Evolutionary conservation across 1,139 yeast genomes (phyloP).

Genomic region (Groenewaldozyma sp.): DNA sequence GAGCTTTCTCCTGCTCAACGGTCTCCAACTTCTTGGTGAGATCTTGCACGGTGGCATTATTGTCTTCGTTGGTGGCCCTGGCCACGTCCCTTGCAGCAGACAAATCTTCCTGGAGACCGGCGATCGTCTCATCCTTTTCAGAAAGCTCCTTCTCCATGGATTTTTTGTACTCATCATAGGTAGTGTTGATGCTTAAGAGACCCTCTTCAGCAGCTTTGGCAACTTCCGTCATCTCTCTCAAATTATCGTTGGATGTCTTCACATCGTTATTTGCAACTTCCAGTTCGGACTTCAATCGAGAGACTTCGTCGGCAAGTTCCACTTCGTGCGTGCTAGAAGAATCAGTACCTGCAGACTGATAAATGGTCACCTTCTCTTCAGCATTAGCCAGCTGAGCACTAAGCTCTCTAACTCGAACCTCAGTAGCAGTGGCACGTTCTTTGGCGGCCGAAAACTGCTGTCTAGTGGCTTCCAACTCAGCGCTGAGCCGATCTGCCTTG

Average conservation of each 20-base stretch:
- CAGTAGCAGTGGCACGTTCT: slow-evolving; percentile 30
- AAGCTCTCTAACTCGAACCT: slow-evolving; percentile 26
- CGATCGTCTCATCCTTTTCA: slow-evolving; percentile 34
- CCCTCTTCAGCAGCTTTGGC: slow-evolving; percentile 44
- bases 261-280: slow-evolving; percentile 38
- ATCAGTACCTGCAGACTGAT: slow-evolving; percentile 10
- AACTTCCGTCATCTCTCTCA: slow-evolving; percentile 42
- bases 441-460: slow-evolving; percentile 38
- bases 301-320: slow-evolving; percentile 22
- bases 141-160: slow-evolving; percentile 34
- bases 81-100: slow-evolving; percentile 20
- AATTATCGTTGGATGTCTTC: slow-evolving; percentile 39
- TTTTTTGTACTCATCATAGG: slow-evolving; percentile 37
- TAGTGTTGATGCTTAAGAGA: slow-evolving; percentile 33
- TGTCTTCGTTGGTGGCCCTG: slow-evolving; percentile 16
- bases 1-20: slow-evolving; percentile 28
- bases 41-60: slow-evolving; percentile 15
- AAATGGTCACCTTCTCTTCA: slow-evolving; percentile 30
- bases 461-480: slow-evolving; percentile 38
- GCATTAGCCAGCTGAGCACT: slow-evolving; percentile 32
- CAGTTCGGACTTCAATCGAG: slow-evolving; percentile 33
- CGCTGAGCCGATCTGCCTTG: slow-evolving; percentile 49
- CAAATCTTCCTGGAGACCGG: slow-evolving; percentile 29
- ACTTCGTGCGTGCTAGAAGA: slow-evolving; percentile 6
- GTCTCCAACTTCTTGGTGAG: slow-evolving; percentile 12